phyloP scores from a whole-genome alignment of 2,329 filamentous ascomycete genomes.

The Fusarium sacchari region DNA sequence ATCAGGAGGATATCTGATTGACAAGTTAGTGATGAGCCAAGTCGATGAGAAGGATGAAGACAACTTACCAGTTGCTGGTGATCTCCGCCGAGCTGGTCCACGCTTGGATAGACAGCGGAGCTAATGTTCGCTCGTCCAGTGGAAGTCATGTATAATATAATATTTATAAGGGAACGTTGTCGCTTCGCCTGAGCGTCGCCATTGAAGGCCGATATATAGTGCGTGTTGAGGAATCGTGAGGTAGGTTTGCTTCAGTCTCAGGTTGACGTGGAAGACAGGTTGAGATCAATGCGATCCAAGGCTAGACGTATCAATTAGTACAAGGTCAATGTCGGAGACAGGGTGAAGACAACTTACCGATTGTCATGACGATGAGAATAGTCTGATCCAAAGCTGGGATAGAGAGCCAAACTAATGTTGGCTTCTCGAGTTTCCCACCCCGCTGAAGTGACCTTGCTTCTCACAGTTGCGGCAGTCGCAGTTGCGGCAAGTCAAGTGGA shows the following conservation, averaged over 20 bases:
- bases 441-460: constrained; percentile 68
- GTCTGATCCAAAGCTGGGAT: constrained; percentile 63
- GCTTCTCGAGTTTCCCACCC: constrained; percentile 76
- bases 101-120: background rate
- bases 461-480: constrained; percentile 71
- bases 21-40: background rate
- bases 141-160: no score
- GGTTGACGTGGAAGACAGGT: no score
- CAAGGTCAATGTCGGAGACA: background rate
- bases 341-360: background rate
- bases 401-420: constrained; percentile 62
- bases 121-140: background rate
- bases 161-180: no score
- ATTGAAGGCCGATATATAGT: no score
- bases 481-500: background rate
- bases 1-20: background rate
- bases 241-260: no score
- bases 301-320: no score
- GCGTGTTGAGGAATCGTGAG: no score
- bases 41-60: no score
- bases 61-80: background rate
- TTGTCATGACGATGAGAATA: background rate
- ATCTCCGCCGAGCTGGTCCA: background rate
- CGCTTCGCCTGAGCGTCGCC: no score
- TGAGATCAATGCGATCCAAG: no score